A percentile compares a stretch with the other conserved stretches of the same genome.
Conservation (phyloP, 2,329 filamentous ascomycete genomes). For the Verticillium dahliae region DNA sequence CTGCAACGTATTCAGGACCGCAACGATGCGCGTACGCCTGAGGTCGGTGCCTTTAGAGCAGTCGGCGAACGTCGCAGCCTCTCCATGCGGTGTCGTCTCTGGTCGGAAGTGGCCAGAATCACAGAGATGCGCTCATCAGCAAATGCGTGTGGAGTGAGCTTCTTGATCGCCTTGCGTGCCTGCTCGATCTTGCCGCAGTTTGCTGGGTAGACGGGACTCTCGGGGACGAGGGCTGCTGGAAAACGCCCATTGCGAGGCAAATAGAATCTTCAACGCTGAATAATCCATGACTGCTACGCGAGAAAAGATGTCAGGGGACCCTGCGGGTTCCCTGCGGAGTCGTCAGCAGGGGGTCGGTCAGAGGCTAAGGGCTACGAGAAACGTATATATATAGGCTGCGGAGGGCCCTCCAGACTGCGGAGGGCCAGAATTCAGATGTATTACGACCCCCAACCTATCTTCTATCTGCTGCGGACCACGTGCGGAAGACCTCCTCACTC, state of each 20-base stretch:
- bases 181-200: neutral
- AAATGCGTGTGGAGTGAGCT: neutral
- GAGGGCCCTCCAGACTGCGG: no score
- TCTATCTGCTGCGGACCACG: no score
- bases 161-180: neutral
- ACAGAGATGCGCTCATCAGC: neutral
- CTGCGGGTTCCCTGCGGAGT: no score
- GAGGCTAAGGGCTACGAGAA: no score
- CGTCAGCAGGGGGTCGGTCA: no score
- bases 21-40: neutral
- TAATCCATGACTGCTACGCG: neutral
- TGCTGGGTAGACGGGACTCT: conserved; percentile 3
- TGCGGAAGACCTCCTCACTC: no score
- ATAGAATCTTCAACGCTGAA: neutral
- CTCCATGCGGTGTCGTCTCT: neutral
- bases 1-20: neutral
- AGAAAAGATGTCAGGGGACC: neutral
- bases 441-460: no score
- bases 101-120: neutral
- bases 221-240: neutral
- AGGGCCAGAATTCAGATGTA: no score
- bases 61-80: neutral
- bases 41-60: conserved; percentile 1
- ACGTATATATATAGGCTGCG: no score
- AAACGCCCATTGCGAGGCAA: conserved; percentile 6